Conservation (phyloP, 129 eudicot genomes). For the Kitagawia praeruptora region DNA sequence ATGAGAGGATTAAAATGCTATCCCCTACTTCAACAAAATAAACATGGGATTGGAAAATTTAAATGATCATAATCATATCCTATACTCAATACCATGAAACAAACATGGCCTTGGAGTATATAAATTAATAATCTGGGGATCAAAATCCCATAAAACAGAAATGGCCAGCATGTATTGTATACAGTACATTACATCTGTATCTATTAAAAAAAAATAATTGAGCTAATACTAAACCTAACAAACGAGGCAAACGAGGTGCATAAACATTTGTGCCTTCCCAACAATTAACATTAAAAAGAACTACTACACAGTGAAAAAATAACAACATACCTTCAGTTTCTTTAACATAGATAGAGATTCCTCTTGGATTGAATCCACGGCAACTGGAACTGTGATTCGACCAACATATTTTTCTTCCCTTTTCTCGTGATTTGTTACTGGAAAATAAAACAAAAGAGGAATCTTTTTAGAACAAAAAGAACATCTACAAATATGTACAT, state of each 20-base stretch:
- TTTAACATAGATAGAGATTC: slow-evolving; percentile 61
- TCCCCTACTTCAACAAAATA: too few relatives aligned
- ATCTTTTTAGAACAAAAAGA: background rate
- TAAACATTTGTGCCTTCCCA: background rate
- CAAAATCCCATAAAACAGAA: background rate
- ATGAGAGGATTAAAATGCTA: too few relatives aligned
- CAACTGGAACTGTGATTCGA: slow-evolving; percentile 46
- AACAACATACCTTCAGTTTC: slow-evolving; percentile 74
- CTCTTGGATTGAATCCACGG: slow-evolving; percentile 67
- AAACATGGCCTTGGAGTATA: background rate
- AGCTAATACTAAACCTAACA: background rate
- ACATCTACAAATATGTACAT: background rate
- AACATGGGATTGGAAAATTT: too few relatives aligned
- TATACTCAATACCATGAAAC: too few relatives aligned
- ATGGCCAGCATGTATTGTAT: background rate
- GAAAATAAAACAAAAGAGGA: background rate
- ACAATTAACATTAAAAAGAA: background rate
- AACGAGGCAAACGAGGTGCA: background rate
- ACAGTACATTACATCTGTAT: background rate
- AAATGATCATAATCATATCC: too few relatives aligned
- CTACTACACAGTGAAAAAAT: background rate
- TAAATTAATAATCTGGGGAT: background rate
- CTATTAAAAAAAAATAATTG: background rate
- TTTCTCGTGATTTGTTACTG: slow-evolving; percentile 25
- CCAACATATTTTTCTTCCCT: slow-evolving; percentile 35